phyloP scores from a whole-genome alignment of 2,329 filamentous ascomycete species.

The Fusarium musae region DNA sequence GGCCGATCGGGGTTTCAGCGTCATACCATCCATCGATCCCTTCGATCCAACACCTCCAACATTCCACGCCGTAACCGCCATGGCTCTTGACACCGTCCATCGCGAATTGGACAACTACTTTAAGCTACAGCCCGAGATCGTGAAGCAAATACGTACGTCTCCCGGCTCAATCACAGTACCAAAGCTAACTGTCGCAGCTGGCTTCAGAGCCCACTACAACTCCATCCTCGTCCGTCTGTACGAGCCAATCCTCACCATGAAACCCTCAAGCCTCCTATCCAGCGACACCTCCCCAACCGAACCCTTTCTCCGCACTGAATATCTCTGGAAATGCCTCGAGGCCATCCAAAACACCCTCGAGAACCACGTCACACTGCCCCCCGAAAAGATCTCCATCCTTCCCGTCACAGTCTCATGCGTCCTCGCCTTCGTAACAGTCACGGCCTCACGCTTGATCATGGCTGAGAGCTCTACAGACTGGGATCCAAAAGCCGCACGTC shows the following conservation, averaged over 20 bases:
- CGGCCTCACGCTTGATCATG: constrained; percentile 50
- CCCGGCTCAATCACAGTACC: accelerated
- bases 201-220: constrained; percentile 51
- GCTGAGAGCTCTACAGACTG: constrained; percentile 51
- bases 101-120: constrained; percentile 49
- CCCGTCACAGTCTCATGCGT: constrained; percentile 47
- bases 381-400: constrained; percentile 42
- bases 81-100: constrained; percentile 49
- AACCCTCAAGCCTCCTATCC: constrained; percentile 24
- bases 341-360: constrained; percentile 43
- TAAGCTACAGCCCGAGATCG: constrained; percentile 32
- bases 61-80: constrained; percentile 45
- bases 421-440: constrained; percentile 51
- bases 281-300: constrained; percentile 23
- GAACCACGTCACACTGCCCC: constrained; percentile 42
- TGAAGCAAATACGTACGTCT: constrained; percentile 37
- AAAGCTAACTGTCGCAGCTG: constrained; percentile 35
- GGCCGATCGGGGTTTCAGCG: constrained; percentile 44
- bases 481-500: constrained; percentile 49
- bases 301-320: constrained; percentile 47
- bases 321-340: constrained; percentile 53
- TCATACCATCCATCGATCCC: constrained; percentile 37
- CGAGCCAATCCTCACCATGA: constrained; percentile 51
- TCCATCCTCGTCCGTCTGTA: constrained; percentile 50
- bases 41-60: constrained; percentile 32